Conservation (phyloP, 1,139 yeast genomes). For the Ogataea hybrid region DNA sequence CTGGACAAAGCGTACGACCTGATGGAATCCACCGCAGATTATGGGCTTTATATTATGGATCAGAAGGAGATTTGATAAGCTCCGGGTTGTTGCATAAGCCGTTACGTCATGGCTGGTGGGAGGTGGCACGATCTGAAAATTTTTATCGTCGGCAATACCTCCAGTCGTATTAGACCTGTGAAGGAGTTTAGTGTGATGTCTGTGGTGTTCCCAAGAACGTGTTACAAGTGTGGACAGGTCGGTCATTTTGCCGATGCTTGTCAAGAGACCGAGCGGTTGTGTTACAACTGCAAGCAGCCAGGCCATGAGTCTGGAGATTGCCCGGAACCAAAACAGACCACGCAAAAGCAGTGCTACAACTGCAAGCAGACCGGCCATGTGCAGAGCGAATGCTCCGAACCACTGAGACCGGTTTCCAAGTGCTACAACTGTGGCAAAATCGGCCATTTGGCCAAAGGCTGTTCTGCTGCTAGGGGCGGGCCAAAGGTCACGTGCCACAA, state of each 20-base stretch:
- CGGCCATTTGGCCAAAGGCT: slow-evolving; percentile 81
- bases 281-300: slow-evolving; percentile 90
- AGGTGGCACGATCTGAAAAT: slow-evolving; percentile 8
- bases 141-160: slow-evolving; percentile 6
- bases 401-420: slow-evolving; percentile 41
- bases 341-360: slow-evolving; percentile 82
- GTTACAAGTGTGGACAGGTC: slow-evolving; percentile 89
- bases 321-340: slow-evolving; percentile 81
- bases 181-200: slow-evolving; percentile 41
- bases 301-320: slow-evolving; percentile 90
- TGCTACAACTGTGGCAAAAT: slow-evolving; percentile 87
- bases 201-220: slow-evolving; percentile 71
- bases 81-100: neutral
- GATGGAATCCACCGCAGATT: slow-evolving; percentile 50
- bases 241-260: slow-evolving; percentile 92
- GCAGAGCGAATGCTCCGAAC: slow-evolving; percentile 63
- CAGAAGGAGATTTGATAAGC: slow-evolving; percentile 9
- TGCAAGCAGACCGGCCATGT: slow-evolving; percentile 73
- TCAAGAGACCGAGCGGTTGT: slow-evolving; percentile 76
- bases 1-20: slow-evolving; percentile 45
- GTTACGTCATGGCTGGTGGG: slow-evolving; percentile 4
- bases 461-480: slow-evolving; percentile 34
- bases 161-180: slow-evolving; percentile 4
- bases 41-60: slow-evolving; percentile 52
- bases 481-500: slow-evolving; percentile 64